Conservation (phyloP, 2,329 filamentous ascomycete species). For the Stagonosporopsis rhizophila region DNA sequence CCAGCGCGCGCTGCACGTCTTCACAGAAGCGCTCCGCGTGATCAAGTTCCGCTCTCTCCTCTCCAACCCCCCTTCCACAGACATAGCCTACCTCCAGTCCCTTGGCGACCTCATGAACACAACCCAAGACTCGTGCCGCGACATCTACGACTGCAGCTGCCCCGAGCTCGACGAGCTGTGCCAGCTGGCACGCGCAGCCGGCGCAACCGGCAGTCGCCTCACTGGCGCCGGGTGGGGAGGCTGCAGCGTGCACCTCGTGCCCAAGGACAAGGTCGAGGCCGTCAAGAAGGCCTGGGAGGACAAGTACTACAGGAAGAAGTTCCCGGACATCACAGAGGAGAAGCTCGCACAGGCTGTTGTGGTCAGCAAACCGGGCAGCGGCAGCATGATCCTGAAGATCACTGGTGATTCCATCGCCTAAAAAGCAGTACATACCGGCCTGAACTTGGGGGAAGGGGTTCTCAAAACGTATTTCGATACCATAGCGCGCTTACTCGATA, state of each 20-base stretch:
- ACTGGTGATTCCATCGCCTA: constrained; percentile 41
- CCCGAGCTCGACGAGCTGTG: constrained; percentile 92
- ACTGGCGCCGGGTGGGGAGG: constrained; percentile 98
- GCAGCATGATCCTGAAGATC: constrained; percentile 55
- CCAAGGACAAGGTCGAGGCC: constrained; percentile 77
- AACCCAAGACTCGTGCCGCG: constrained; percentile 86
- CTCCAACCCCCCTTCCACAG: constrained; percentile 51
- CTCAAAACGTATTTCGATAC: neutral
- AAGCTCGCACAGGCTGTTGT: constrained; percentile 82
- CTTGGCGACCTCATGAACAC: constrained; percentile 87
- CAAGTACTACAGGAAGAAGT: constrained; percentile 81
- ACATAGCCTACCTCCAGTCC: constrained; percentile 71
- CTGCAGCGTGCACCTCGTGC: constrained; percentile 91
- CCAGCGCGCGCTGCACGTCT: constrained; percentile 89
- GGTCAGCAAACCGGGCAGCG: constrained; percentile 84
- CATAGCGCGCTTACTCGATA: neutral
- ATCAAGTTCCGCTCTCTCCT: constrained; percentile 82
- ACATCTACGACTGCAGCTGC: constrained; percentile 90
- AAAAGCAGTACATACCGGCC: neutral
- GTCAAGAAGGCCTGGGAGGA: constrained; percentile 79
- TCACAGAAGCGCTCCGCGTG: constrained; percentile 85
- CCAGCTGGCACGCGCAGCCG: constrained; percentile 75
- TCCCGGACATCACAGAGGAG: constrained; percentile 72
- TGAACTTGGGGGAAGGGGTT: neutral
- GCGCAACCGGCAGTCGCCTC: constrained; percentile 82